Percentiles rank a stretch among this genome's conserved stretches.
Evolutionary conservation across 2,329 filamentous ascomycete species (phyloP).

Genomic region (Verticillium nubilum): DNA sequence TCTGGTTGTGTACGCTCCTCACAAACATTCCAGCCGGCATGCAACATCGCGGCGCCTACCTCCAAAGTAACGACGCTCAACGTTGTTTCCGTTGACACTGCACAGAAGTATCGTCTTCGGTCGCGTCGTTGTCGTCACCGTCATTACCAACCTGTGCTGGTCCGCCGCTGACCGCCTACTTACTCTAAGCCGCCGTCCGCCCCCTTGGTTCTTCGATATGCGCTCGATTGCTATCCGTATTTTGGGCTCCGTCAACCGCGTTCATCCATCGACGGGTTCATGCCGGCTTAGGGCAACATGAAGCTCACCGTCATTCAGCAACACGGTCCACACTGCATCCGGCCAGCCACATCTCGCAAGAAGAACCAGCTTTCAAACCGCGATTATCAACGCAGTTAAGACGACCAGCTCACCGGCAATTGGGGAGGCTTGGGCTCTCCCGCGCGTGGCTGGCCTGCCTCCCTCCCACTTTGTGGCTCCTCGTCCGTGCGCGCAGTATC

Average conservation of each 20-base stretch:
- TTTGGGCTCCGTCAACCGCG: background rate
- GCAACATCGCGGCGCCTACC: no score
- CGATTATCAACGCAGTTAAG: background rate
- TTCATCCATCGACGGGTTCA: background rate
- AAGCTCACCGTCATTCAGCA: background rate
- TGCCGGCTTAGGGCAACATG: background rate
- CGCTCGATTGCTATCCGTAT: no score
- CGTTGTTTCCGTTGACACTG: no score
- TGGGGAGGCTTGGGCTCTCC: background rate
- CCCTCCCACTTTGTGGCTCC: background rate
- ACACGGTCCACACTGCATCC: background rate
- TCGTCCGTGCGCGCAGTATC: background rate
- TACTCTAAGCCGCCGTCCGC: no score
- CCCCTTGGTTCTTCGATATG: no score
- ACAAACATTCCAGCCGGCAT: no score
- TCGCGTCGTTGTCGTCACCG: no score
- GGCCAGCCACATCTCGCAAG: background rate
- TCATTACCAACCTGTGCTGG: no score
- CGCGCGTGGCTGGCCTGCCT: background rate
- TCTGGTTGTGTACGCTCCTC: no score
- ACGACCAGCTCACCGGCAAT: background rate
- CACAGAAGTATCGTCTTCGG: no score
- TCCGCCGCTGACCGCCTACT: no score
- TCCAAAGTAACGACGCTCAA: no score
- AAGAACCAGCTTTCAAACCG: background rate